Conservation (phyloP, 2,329 filamentous ascomycete species). For the Paecilomyces variotii region DNA sequence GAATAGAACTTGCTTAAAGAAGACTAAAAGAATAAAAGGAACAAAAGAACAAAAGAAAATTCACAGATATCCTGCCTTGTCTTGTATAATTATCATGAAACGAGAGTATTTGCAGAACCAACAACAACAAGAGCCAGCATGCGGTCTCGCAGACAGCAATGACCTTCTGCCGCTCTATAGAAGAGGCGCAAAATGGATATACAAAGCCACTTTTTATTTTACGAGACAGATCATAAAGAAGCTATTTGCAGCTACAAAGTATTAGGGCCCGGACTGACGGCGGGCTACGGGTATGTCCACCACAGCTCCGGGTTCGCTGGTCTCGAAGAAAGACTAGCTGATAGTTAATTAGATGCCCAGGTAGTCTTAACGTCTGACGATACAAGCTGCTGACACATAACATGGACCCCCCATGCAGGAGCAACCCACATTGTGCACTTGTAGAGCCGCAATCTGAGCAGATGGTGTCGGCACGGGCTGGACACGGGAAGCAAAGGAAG, state of each 20-base stretch:
- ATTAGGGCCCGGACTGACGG: not conserved
- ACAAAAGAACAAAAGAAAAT: too few species aligned
- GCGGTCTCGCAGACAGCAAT: not conserved
- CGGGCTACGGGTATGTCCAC: not conserved
- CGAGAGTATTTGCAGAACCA: not conserved
- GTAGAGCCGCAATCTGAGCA: not conserved
- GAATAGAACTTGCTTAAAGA: not conserved
- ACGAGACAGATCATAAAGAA: too few species aligned
- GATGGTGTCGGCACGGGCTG: not conserved
- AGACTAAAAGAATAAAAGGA: not conserved
- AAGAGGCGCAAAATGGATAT: not conserved
- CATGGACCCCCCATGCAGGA: not conserved
- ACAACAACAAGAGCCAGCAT: not conserved
- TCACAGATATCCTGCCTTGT: too few species aligned
- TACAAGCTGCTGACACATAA: not conserved
- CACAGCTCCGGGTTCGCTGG: not conserved
- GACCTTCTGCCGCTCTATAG: not conserved
- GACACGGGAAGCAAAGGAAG: not conserved
- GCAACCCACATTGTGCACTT: not conserved
- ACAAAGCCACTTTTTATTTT: too few species aligned
- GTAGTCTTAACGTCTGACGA: not conserved
- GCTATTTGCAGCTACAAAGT: too few species aligned
- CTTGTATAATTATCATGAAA: too few species aligned
- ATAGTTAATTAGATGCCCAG: not conserved
- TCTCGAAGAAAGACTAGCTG: not conserved